These are phyloP conservation scores for Mortierella sp. DNA, from an alignment of 371 early-diverging fungal genomes.

Conservation along the genomic window DNA sequence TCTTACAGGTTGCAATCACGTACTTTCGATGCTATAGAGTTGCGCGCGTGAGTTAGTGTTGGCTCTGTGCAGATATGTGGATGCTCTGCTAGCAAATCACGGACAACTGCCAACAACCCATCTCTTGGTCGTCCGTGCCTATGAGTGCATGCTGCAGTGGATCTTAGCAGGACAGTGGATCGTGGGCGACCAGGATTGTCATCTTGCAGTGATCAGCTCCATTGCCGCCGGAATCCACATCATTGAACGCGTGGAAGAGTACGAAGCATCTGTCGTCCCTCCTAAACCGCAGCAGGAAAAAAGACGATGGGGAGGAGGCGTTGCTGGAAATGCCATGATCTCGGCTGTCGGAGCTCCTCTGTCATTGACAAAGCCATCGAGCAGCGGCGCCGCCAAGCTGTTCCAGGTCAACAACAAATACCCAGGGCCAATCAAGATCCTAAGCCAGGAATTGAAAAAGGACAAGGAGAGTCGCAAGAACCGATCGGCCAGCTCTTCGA, in stretches of 20 bases:
- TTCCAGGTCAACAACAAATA: constrained; percentile 52
- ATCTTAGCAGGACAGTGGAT: constrained; percentile 83
- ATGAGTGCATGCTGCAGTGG: constrained; percentile 85
- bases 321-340: constrained; percentile 47
- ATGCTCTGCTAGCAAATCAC: constrained; percentile 64
- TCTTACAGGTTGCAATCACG: background rate
- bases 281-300: constrained; percentile 55
- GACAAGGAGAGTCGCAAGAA: constrained; percentile 47
- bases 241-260: constrained; percentile 68
- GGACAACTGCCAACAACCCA: constrained; percentile 60
- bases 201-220: constrained; percentile 75
- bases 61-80: constrained; percentile 79
- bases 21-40: constrained; percentile 60
- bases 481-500: constrained; percentile 48
- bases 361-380: constrained; percentile 40
- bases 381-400: constrained; percentile 38
- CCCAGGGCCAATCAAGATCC: constrained; percentile 55
- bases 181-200: constrained; percentile 76
- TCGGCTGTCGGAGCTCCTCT: constrained; percentile 53
- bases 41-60: constrained; percentile 80
- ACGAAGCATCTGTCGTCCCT: constrained; percentile 33
- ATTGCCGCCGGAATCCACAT: constrained; percentile 80
- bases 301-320: constrained; percentile 47
- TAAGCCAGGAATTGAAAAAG: constrained; percentile 41
- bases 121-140: constrained; percentile 76